Percentiles rank a stretch among this genome's conserved stretches.
These are phyloP conservation scores for Glycine latifolia DNA, from an alignment of 306 rosid species.

Conservation along the genomic window DNA sequence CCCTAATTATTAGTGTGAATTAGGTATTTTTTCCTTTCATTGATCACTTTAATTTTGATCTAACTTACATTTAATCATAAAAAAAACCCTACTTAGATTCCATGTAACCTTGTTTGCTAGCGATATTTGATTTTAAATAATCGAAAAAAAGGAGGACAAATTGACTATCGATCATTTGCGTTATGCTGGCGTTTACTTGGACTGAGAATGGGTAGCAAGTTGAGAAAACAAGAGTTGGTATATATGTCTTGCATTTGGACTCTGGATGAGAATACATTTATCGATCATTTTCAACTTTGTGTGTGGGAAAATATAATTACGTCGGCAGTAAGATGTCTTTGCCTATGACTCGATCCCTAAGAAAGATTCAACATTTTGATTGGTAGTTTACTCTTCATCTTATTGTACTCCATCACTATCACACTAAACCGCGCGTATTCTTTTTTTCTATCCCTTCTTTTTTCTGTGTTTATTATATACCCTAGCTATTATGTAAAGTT, in stretches of 20 bases:
- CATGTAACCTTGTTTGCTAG: too few relatives aligned
- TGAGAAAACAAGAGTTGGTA: constrained; percentile 1
- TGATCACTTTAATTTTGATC: neutral
- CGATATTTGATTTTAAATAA: neutral
- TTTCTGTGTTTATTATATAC: too few relatives aligned
- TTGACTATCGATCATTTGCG: neutral
- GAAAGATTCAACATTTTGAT: neutral
- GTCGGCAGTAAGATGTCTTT: neutral
- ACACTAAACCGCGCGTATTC: too few relatives aligned
- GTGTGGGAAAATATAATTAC: constrained; percentile 22
- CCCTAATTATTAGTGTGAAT: too few relatives aligned
- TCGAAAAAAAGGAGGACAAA: neutral
- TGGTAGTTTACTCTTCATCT: too few relatives aligned
- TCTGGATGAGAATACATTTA: neutral
- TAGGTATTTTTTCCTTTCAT: neutral
- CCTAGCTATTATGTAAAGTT: too few relatives aligned
- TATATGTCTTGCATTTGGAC: constrained; percentile 23
- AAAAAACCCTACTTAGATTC: too few relatives aligned
- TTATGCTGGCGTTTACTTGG: neutral
- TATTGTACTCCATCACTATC: too few relatives aligned
- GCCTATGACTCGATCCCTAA: neutral
- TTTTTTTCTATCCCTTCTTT: too few relatives aligned
- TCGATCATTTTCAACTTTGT: neutral
- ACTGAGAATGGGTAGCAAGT: neutral
- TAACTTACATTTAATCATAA: neutral